Base-by-base conservation (phyloP, 768 basidiomycete species). In the Termitomyces sp. region DNA sequence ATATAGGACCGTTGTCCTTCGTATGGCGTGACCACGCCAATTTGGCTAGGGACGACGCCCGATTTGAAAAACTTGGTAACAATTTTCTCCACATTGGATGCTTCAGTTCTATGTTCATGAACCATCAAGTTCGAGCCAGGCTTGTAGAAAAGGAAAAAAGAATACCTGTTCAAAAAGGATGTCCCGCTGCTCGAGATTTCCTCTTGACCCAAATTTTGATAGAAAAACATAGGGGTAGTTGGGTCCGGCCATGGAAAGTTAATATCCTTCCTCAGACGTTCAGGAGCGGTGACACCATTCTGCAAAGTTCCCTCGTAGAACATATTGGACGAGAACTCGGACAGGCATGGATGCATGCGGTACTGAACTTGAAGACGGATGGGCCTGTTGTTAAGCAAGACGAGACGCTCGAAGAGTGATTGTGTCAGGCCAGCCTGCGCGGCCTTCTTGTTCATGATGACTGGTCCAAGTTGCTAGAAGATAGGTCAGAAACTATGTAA, bases 391-490 rank as follows among this genome's bases (percentile, higher is more conserved):
- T 88, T 87, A 54, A 98, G 87, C 42, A 98, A 81, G 58, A 99
- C 94, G 44, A 99, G 87, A 42, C 97, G 89, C 68, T 99, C 97
- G 63, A 99, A 99, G 18, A 99, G 85, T 0, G 97, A 99, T 66
- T 98, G 97, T 0, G 95, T 98, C 36, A 99, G 82, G 18, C 97
- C 97, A 5, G 97, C 97, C n/a, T 94, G 91, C 2, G 97, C 96
- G 0, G 97, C 97, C 67, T 99, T 98, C 83, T 99, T 99, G 83
- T 98, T 99, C 97, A 99, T 98, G 69, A 99, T 98, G 64, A 98
- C 97, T 7, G 97, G 97, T 1, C 97, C 97, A 47, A 98, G 86
- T 80, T 98, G 97, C 77, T 90, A 31, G 16, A 68, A 32, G 49
- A n/a, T n/a, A 4, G 36, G 53, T 56, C 27, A 58, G 42, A 25